Percentiles rank a stretch among this genome's conserved stretches.
These are phyloP conservation scores for Cercospora citrullina DNA, from an alignment of 2,329 filamentous ascomycete genomes.

Conservation along the genomic window DNA sequence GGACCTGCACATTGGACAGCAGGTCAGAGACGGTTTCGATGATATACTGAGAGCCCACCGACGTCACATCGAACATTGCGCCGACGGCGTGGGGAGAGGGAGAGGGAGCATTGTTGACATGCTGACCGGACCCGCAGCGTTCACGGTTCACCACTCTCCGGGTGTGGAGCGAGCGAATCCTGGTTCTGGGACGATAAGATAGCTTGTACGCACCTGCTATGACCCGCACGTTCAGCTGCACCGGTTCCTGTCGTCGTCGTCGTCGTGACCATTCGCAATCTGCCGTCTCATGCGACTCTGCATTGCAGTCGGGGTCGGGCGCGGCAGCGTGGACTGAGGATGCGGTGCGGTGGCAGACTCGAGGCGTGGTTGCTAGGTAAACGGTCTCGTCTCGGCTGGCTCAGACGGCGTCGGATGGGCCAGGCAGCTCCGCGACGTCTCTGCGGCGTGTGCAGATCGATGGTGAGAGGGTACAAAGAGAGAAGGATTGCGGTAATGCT, in stretches of 20 bases:
- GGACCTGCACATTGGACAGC: conserved; percentile 28
- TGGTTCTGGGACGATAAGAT: conserved; percentile 4
- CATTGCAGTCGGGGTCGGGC: neutral
- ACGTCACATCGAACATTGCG: conserved; percentile 32
- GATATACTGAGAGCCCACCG: conserved; percentile 28
- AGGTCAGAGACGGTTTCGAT: conserved; percentile 33
- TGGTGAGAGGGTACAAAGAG: neutral
- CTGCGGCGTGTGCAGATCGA: neutral
- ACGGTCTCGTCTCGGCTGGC: conserved; percentile 7
- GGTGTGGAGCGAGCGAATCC: conserved; percentile 9
- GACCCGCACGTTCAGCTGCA: neutral
- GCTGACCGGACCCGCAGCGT: conserved; percentile 4
- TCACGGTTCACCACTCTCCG: neutral
- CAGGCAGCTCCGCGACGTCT: conserved; percentile 4
- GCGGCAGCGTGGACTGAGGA: neutral
- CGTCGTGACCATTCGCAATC: neutral
- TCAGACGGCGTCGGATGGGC: neutral
- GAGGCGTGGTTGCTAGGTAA: conserved; percentile 13
- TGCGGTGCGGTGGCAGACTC: conserved; percentile 10
- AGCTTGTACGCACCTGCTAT: conserved; percentile 9
- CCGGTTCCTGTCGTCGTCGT: conserved; percentile 1
- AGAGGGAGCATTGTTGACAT: conserved; percentile 6
- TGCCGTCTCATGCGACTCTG: conserved; percentile 3
- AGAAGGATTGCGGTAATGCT: neutral
- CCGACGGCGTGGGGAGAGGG: neutral